Conservation (phyloP, 495 filamentous ascomycete species). For the Penicillium coffeae region DNA sequence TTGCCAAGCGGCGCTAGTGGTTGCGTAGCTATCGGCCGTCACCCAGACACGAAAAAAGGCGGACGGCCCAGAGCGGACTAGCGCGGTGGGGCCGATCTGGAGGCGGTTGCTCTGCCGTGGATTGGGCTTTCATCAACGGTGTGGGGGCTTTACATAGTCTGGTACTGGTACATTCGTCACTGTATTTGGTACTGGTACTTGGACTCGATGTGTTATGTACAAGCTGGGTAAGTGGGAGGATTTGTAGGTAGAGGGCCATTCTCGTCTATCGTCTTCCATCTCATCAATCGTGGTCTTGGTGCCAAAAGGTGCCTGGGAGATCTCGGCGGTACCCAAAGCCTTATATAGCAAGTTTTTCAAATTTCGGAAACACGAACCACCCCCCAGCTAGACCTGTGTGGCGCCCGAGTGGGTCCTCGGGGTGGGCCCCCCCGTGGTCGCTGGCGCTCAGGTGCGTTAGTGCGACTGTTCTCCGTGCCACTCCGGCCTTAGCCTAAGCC, state of each 20-base stretch:
- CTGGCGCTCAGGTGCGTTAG: constrained; percentile 23
- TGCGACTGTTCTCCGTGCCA: constrained; percentile 28
- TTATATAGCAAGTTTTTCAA: too few species aligned
- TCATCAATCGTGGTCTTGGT: too few species aligned
- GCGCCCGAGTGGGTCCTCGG: constrained; percentile 21
- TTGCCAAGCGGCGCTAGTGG: constrained; percentile 49
- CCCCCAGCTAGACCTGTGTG: constrained; percentile 23
- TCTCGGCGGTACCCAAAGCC: too few species aligned
- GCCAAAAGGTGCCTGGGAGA: too few species aligned
- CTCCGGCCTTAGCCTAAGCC: constrained; percentile 25
- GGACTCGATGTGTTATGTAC: neutral
- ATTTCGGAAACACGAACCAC: constrained; percentile 1
- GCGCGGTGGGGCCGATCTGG: constrained; percentile 40
- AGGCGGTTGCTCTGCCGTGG: constrained; percentile 24
- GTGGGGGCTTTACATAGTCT: neutral
- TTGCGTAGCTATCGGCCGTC: constrained; percentile 43
- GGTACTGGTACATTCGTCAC: neutral
- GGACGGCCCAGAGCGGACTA: constrained; percentile 37
- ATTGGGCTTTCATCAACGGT: constrained; percentile 4
- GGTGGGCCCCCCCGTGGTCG: constrained; percentile 24
- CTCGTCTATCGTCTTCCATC: too few species aligned
- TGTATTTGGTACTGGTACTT: neutral
- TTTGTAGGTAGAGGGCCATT: too few species aligned
- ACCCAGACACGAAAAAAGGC: constrained; percentile 26
- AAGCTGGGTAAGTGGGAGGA: neutral